Base-by-base conservation (phyloP, 768 basidiomycete species). In the Collybia sp. region DNA sequence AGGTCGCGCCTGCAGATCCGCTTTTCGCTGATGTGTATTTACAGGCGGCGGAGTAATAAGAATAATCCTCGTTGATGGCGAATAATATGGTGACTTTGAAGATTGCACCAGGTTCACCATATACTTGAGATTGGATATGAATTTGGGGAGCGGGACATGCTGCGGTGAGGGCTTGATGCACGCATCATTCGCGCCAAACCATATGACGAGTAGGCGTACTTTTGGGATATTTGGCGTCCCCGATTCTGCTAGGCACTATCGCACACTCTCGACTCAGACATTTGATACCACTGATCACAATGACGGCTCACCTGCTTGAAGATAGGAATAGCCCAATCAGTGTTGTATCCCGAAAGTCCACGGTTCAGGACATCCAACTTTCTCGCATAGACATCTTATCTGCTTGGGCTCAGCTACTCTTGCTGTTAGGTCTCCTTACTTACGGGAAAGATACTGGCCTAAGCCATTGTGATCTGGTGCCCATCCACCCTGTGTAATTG, bases 111-210 rank as follows among this genome's bases (percentile, higher is more conserved):
- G 70, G 32, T 72, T 56, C 47, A 94, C 67, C 56, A 94, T 78
- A 20, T 70, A 62, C 40, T 61, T 61, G 37, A 95, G 66, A 58
- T 93, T 93, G 42, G 65, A 60, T 30, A 67, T 73, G 71, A 81
- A 95, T 40, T 70, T 69, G 15, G 70, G 63, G 19, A 88, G 65
- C 2, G 91, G 85, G 37, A 94, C 86, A 58, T 92, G 85, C 58
- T 95, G 93, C 12, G 71, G 64, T 15, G 75, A 80, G 0, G 76
- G 77, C 20, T 66, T 62, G 42, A 88, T 70, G 53, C 77, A 80
- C 5, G 93, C 80, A 61, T 97, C 93, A 65, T 97, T 97, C 12
- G 84, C 83, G 40, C 93, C 93, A 49, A 89, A 88, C 91, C 91
- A 96, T 57, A 95, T 81, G 5, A 80, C 80, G 48, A 94, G 70